Evolutionary conservation across 2,329 filamentous ascomycete species (phyloP), one percentile per base, ranked within the genome.

Genomic region (Beauveria caledonica): DNA sequence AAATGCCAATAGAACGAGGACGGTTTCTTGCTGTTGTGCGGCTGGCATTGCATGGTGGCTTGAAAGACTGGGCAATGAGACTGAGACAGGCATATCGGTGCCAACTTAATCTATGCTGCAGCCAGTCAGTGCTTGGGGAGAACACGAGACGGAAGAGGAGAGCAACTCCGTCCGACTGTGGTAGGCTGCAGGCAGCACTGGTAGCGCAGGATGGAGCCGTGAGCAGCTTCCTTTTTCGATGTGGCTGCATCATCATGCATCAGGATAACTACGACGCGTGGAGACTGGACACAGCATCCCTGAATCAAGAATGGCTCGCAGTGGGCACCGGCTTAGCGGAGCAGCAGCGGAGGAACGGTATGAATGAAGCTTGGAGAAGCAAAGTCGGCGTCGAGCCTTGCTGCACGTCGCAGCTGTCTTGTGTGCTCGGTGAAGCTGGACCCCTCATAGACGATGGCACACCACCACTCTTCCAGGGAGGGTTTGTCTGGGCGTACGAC

Each of bases 31-130:
- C 19, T 36, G 33, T 27, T 40, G 36, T 58, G 56, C 46, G 46
- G 56, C 36, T 58, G 56, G 46, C n/a, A 36, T 42, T 51, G 54
- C 46, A 42, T 36, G 17, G 46, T 50, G 54, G 45, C 54, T 49
- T 44, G 42, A n/a, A 49, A 51, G 46, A 51, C 10, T 55, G 39
- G 52, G 33, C 25, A 33, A 36, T 21, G 25, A 23, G 3, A 9
- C 29, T 5, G 9, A n/a, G 36, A 29, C 17, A 55, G 8, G 21
- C 21, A 58, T 44, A 51, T 51, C 56, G 56, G 46, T 44, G 29
- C 46, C 51, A 58, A 48, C 46, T 51, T 51, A 58, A 58, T 58
- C 36, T 58, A 40, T 57, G 17, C 25, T 15, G 21, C 53, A 56
- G 27, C 55, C 55, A 58, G 45, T 58, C 45, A 51, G 36, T 40